Base-by-base conservation (phyloP, 2,329 filamentous ascomycete genomes). In the Colletotrichum trifolii region DNA sequence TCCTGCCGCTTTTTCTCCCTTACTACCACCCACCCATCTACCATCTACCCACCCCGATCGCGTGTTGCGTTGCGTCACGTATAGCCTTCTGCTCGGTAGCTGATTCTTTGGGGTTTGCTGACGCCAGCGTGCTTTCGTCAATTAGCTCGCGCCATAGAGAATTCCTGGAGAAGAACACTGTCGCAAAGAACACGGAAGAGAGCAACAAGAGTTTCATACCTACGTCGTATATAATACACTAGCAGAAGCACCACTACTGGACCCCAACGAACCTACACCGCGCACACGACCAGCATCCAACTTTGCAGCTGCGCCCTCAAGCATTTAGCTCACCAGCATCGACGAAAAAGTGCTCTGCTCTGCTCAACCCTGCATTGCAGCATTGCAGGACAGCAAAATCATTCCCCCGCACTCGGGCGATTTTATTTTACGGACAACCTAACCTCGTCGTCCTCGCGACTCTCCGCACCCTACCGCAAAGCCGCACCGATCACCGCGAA, bases 151-250 rank as follows among this genome's bases (percentile, higher is more conserved):
- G 62, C 62, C 52, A 62, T 65, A 65, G 52, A 65, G 35, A 45
- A 65, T 65, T 65, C 62, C 62, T 62, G 62, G 62, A 62, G 62
- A 65, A 65, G 43, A 50, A 56, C 53, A 49, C 53, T 62, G 58
- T 62, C 52, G 62, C 62, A 60, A 49, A 12, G 13, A 34, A 25
- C 4, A 25, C 13, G 13, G 12, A 43, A 9, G 15, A 46, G 43
- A 46, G n/a, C n/a, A 25, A 56, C 55, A 54, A 61, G 46, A 56
- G 57, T 65, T 65, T 5, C 43, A 62, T 58, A 56, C 58, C 25
- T 53, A 65, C 58, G 12, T 53, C 52, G 62, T 65, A 65, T 65
- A 65, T 65, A 65, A 65, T 62, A 53, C 40, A 62, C 58, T 12
- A 53, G 42, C 62, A 36, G 40, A 55, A 46, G 54, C 46, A 34